A percentile compares a stretch with the other conserved stretches of the same genome.
These are phyloP conservation scores for Endothia cerciana DNA, from an alignment of 2,329 filamentous ascomycete genomes.

Conservation along the genomic window DNA sequence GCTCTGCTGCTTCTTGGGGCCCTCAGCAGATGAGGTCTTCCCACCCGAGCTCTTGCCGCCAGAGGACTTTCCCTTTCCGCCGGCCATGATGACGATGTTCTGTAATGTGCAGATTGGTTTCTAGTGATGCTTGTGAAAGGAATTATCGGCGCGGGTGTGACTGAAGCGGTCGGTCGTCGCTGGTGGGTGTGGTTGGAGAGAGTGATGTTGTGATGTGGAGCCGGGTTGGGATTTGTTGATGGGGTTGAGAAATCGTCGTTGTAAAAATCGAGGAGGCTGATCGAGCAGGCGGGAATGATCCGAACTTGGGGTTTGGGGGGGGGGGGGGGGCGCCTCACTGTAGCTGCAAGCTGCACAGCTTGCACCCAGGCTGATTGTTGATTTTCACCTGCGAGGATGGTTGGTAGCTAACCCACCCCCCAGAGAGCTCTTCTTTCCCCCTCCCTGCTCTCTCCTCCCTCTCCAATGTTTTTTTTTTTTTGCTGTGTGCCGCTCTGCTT, in stretches of 20 bases:
- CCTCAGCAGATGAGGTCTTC: conserved; percentile 68
- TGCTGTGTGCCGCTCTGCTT: neutral
- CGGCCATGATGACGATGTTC: conserved; percentile 59
- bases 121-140: too few species aligned
- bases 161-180: neutral
- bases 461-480: neutral
- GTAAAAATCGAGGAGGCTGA: conserved; percentile 27
- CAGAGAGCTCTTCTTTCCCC: conserved; percentile 10
- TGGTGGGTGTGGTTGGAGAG: neutral
- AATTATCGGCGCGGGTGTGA: neutral
- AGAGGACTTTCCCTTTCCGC: conserved; percentile 91
- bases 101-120: too few species aligned
- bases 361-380: conserved; percentile 15
- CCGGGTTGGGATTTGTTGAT: conserved; percentile 11
- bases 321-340: conserved; percentile 4
- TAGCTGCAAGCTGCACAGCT: neutral
- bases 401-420: conserved; percentile 1
- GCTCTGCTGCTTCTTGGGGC: conserved; percentile 86
- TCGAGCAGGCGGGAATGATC: conserved; percentile 1
- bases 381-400: conserved; percentile 8
- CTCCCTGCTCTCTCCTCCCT: neutral
- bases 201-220: conserved; percentile 1
- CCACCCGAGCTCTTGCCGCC: conserved; percentile 87
- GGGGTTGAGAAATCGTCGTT: neutral
- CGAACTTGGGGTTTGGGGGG: neutral